Base-by-base conservation (phyloP, 1,284 basidiomycete species). In the Agroathelia rolfsii region DNA sequence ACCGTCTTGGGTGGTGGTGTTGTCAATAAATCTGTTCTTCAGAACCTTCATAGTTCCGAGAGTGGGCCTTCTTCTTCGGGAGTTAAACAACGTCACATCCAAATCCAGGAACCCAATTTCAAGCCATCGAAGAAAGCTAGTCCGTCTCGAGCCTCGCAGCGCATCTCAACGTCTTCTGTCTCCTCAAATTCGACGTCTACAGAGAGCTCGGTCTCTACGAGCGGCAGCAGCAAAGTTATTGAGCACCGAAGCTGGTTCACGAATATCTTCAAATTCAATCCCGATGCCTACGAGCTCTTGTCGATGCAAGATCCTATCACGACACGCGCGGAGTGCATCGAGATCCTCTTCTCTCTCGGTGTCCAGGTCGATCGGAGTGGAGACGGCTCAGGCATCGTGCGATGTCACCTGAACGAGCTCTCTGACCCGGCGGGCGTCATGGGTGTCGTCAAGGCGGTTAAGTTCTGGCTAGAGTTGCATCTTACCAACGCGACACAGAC, bases 191-290 rank as follows among this genome's bases (percentile, higher is more conserved):
- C 72, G n/a, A n/a, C n/a, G n/a, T n/a, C n/a, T n/a, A n/a, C n/a
- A n/a, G n/a, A n/a, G n/a, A n/a, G n/a, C n/a, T n/a, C n/a, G n/a
- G n/a, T n/a, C n/a, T n/a, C n/a, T n/a, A n/a, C n/a, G n/a, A n/a
- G n/a, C n/a, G n/a, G n/a, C n/a, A n/a, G n/a, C n/a, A n/a, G n/a
- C n/a, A n/a, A n/a, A n/a, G n/a, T n/a, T n/a, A n/a, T n/a, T n/a
- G n/a, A n/a, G 6, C 84, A 81, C 53, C 74, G 82, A 30, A 76
- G 74, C 37, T 96, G 93, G 93, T 77, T 97, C 44, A 75, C 77
- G 33, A 84, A 81, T 41, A 69, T 95, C 28, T 94, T 96, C 71
- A 83, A 77, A 50, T 81, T 87, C 64, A 87, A 81, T 49, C 76
- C 85, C 0, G 63, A 72, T 11, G 68, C 64, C 10, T 78, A 76